Conservation (phyloP, 179 eudicot species). For the Silene coronaria region DNA sequence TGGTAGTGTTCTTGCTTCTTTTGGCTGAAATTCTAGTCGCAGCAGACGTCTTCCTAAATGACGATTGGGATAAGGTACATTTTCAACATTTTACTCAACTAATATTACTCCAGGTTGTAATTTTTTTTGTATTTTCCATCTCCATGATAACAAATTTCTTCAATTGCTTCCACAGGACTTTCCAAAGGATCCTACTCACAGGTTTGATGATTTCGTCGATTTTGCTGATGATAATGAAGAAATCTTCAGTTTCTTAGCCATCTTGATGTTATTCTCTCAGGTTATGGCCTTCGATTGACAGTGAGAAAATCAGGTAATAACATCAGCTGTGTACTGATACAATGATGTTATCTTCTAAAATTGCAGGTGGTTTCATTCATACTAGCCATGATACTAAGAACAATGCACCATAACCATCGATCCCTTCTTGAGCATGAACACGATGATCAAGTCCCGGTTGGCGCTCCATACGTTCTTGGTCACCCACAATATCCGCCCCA, state of each 20-base stretch:
- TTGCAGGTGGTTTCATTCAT: conserved; percentile 34
- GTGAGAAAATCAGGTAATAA: no score
- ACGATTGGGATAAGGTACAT: conserved; percentile 51
- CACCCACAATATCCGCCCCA: conserved; percentile 19
- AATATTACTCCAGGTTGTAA: no score
- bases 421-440: not conserved
- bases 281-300: no score
- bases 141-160: not conserved
- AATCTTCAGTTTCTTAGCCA: conserved; percentile 32
- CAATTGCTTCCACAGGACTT: conserved; percentile 39
- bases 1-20: conserved; percentile 31
- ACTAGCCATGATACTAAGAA: conserved; percentile 38
- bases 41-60: conserved; percentile 35
- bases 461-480: conserved; percentile 18
- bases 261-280: conserved; percentile 35
- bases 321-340: no score
- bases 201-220: conserved; percentile 44
- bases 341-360: not conserved
- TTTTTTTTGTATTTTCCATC: not conserved
- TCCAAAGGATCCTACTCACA: conserved; percentile 46
- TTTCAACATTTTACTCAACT: not conserved
- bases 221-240: conserved; percentile 25
- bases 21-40: conserved; percentile 33
- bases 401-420: not conserved
- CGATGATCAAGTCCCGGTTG: conserved; percentile 11